A percentile compares a stretch with the other conserved stretches of the same genome.
Conservation (phyloP, 1,284 basidiomycete genomes). For the Ganoderma sp. region DNA sequence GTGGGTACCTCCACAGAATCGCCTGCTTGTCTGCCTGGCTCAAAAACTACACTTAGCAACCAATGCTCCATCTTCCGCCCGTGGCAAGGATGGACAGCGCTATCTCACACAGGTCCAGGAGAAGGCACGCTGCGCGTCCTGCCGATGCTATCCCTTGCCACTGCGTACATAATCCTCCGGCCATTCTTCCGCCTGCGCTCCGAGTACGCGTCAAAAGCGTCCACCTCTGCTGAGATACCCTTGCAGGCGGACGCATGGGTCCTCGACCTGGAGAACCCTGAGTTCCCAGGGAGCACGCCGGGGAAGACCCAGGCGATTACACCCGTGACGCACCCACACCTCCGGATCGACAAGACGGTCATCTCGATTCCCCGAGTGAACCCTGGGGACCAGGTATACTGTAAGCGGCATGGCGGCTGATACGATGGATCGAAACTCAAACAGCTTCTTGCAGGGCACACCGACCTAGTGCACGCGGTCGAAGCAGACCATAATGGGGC, state of each 20-base stretch:
- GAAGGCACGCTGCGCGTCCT: constrained; percentile 73
- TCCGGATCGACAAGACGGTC: constrained; percentile 61
- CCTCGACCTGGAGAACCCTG: constrained; percentile 60
- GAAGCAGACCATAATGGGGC: constrained; percentile 65
- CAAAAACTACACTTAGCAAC: constrained; percentile 44
- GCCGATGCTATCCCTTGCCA: constrained; percentile 59
- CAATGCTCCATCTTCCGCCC: constrained; percentile 80
- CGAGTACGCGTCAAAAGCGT: constrained; percentile 13
- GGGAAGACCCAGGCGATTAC: constrained; percentile 71
- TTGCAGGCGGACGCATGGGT: constrained; percentile 63
- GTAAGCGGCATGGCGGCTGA: constrained; percentile 44
- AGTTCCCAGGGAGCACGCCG: constrained; percentile 68
- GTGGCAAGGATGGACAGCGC: constrained; percentile 78
- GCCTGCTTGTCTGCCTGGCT: neutral
- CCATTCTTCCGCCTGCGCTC: constrained; percentile 69
- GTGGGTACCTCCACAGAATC: constrained; percentile 40
- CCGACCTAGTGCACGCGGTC: constrained; percentile 76
- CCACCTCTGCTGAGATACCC: constrained; percentile 22
- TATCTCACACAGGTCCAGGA: constrained; percentile 64
- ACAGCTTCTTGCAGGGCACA: constrained; percentile 52
- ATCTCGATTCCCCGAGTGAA: constrained; percentile 58
- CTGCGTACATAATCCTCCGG: constrained; percentile 75
- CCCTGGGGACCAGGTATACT: constrained; percentile 82
- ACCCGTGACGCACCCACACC: constrained; percentile 71
- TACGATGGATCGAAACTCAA: neutral